phyloP scores from a whole-genome alignment of 1,284 basidiomycete genomes.

The Ganoderma resinaceum region DNA sequence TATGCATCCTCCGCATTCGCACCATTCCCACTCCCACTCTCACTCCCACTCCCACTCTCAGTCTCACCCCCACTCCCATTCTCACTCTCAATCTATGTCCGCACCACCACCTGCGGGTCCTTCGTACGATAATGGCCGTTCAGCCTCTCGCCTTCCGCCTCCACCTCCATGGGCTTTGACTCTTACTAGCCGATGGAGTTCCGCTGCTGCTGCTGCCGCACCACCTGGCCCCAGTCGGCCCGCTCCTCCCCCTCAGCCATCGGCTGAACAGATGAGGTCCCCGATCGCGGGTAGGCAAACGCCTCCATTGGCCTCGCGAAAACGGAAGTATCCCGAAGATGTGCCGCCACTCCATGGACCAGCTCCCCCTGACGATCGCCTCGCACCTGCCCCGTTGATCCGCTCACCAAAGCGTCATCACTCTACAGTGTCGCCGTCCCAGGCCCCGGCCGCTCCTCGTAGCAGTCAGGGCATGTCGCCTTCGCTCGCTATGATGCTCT shows the following conservation, averaged over 20 bases:
- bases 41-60: slow-evolving; percentile 27
- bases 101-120: slow-evolving; percentile 40
- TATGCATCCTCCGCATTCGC: slow-evolving; percentile 34
- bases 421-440: slow-evolving; percentile 32
- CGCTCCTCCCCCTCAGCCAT: slow-evolving; percentile 24
- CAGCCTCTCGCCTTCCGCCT: slow-evolving; percentile 48
- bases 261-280: slow-evolving; percentile 29
- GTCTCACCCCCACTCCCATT: slow-evolving; percentile 33
- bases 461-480: slow-evolving; percentile 38
- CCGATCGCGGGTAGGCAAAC: slow-evolving; percentile 27
- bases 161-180: slow-evolving; percentile 74
- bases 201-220: slow-evolving; percentile 39
- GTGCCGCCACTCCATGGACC: slow-evolving; percentile 35
- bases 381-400: slow-evolving; percentile 30
- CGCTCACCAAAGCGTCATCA: slow-evolving; percentile 36
- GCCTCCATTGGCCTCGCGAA: slow-evolving; percentile 42
- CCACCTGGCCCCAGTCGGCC: slow-evolving; percentile 35
- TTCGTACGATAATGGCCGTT: slow-evolving; percentile 39
- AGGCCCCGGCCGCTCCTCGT: slow-evolving; percentile 24
- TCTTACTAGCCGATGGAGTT: slow-evolving; percentile 56
- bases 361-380: slow-evolving; percentile 29
- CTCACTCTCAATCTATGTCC: slow-evolving; percentile 22
- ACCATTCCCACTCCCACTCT: slow-evolving; percentile 33
- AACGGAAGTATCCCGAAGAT: slow-evolving; percentile 54
- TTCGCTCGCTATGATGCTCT: slow-evolving; percentile 43